Conservation (phyloP, 805 yeast genomes). For the Cyberlindnera japonica region DNA sequence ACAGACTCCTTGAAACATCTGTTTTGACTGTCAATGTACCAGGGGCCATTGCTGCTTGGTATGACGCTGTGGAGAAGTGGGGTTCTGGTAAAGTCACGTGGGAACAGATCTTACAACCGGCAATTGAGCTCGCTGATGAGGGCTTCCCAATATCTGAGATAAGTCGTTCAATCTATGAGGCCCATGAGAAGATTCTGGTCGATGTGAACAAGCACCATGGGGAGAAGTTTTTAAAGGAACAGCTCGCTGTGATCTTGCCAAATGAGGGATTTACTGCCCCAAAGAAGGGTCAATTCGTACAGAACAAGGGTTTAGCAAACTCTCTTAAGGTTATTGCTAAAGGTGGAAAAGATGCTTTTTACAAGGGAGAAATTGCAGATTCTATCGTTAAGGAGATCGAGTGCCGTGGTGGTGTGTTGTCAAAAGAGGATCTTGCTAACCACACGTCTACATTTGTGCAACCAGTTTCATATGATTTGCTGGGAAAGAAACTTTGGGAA, state of each 20-base stretch:
- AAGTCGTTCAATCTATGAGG: constrained; percentile 49
- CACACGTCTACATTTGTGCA: constrained; percentile 64
- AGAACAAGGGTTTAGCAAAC: constrained; percentile 49
- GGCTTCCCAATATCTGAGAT: constrained; percentile 65
- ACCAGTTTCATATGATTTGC: constrained; percentile 53
- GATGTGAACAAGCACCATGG: constrained; percentile 30
- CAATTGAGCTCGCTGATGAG: constrained; percentile 62
- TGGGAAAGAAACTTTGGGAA: constrained; percentile 65
- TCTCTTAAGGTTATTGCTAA: constrained; percentile 49
- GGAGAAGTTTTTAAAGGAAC: constrained; percentile 29
- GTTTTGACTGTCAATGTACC: constrained; percentile 68
- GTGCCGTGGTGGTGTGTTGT: constrained; percentile 52
- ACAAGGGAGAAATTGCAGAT: constrained; percentile 66
- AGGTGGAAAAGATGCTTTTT: constrained; percentile 62
- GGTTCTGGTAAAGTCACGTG: constrained; percentile 66
- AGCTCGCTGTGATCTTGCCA: constrained; percentile 35
- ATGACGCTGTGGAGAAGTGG: constrained; percentile 64
- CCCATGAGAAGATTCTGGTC: constrained; percentile 37
- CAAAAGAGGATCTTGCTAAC: constrained; percentile 48
- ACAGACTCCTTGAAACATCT: constrained; percentile 49
- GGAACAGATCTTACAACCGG: constrained; percentile 57
- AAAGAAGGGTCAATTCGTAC: constrained; percentile 51
- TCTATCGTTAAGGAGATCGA: constrained; percentile 54
- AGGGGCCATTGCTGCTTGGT: constrained; percentile 80
- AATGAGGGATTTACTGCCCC: constrained; percentile 45